Conservation (phyloP, 1,284 basidiomycete genomes). For the Malassezia slooffiae region DNA sequence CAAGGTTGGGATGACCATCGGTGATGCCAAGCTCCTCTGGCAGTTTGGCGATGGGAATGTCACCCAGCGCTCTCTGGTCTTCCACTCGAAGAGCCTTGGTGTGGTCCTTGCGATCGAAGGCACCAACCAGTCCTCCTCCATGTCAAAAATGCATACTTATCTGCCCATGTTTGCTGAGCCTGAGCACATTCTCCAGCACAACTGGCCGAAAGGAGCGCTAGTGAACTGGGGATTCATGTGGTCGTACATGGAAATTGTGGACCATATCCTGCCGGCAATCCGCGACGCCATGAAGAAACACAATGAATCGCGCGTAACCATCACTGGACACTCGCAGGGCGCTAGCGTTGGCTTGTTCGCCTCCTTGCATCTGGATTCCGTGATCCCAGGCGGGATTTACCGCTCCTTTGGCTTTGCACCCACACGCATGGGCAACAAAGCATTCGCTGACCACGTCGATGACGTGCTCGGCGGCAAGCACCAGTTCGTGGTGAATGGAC, state of each 20-base stretch:
- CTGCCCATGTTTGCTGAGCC: conserved; percentile 16
- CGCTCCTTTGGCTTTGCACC: conserved; percentile 30
- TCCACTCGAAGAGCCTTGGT: conserved; percentile 23
- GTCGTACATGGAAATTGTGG: conserved; percentile 24
- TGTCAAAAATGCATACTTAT: conserved; percentile 23
- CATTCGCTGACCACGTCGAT: conserved; percentile 27
- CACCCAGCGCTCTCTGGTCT: conserved; percentile 22
- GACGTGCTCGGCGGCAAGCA: conserved; percentile 18
- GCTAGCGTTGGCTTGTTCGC: conserved; percentile 28
- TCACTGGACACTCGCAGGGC: conserved; percentile 35
- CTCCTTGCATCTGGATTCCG: conserved; percentile 20
- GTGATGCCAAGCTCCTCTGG: conserved; percentile 28
- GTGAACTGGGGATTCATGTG: conserved; percentile 33
- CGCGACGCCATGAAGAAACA: conserved; percentile 18
- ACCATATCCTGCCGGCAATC: conserved; percentile 20
- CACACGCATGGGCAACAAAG: conserved; percentile 25
- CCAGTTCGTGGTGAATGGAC: conserved; percentile 26
- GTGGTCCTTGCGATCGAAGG: conserved; percentile 31
- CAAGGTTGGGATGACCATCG: conserved; percentile 10
- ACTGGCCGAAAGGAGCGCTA: conserved; percentile 15
- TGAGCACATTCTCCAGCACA: conserved; percentile 19
- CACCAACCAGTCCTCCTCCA: conserved; percentile 26
- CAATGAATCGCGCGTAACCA: conserved; percentile 19
- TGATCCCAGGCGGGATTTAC: conserved; percentile 14
- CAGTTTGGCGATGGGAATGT: conserved; percentile 23